Evolutionary conservation across 1,139 yeast species (phyloP), one percentile per base, ranked within the genome.

Genomic region (Hanseniaspora gamundiae): DNA sequence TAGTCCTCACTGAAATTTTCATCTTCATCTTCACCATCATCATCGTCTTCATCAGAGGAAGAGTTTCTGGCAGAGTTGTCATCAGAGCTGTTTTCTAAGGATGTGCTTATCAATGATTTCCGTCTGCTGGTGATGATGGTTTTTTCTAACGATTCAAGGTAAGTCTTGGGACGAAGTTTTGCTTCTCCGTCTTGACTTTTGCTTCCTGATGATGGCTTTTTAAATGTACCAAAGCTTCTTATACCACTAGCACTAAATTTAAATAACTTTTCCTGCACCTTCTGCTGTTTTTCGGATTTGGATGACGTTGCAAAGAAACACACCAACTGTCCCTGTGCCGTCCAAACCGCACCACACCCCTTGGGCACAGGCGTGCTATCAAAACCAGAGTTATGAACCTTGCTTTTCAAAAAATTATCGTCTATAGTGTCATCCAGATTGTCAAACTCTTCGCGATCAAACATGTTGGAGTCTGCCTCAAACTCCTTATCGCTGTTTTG

Each of bases 321-420:
- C 1, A 87, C 80, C 45, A 87, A 66, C 49, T 76, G 76, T 0
- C 96, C 96, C 2, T 76, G 73, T 14, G 76, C 73, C 0, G 93
- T 71, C 95, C 96, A 87, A 0, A 76, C 68, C 0, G 94, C 95
- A 9, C 96, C 95, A 66, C 95, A 87, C 3, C 91, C 94, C 57
- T 84, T 86, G 0, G 96, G 95, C 3, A 87, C 71, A 0, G 96
- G 96, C 0, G 95, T 85, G 33, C 87, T 79, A 55, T 86, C 95
- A 54, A 78, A 74, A 14, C 63, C 54, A n/a, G 52, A 38, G 35
- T 54, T 53, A 13, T 49, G 46, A 10, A 50, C 49, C 29, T 49
- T 49, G 2, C 48, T 35, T 16, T 45, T 45, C 17, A 43, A 27
- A 11, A 38, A 38, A 3, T 35, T 39, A 9, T 21, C 30, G 13